phyloP scores from a whole-genome alignment of 257 asterid species.

The Lycium barbarum region DNA sequence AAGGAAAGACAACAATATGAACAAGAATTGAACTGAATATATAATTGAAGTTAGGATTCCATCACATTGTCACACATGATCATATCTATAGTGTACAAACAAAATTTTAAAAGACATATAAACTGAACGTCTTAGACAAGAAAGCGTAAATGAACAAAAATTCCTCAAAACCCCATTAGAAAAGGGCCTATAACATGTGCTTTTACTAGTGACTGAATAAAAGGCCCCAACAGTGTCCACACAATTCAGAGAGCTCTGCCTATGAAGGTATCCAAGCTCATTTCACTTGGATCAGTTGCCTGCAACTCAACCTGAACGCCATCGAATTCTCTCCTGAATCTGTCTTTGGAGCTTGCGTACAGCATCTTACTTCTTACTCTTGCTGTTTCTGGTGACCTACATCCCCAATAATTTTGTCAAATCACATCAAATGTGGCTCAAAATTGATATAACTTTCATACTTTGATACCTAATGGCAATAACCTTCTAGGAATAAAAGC shows the following conservation, averaged over 20 bases:
- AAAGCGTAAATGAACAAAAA: slow-evolving; percentile 18
- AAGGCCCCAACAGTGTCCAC: slow-evolving; percentile 1
- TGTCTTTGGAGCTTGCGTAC: slow-evolving; percentile 70
- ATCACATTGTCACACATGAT: slow-evolving; percentile 29
- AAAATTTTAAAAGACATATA: neutral
- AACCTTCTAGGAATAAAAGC: too few species aligned
- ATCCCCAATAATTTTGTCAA: slow-evolving; percentile 19
- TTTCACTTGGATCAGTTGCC: slow-evolving; percentile 80
- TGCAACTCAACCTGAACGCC: slow-evolving; percentile 79
- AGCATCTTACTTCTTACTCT: slow-evolving; percentile 75
- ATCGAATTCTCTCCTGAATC: slow-evolving; percentile 76
- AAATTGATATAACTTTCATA: neutral
- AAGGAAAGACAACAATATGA: slow-evolving; percentile 1
- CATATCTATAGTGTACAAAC: slow-evolving; percentile 21
- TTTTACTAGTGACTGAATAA: neutral
- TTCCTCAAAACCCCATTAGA: neutral
- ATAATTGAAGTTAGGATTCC: slow-evolving; percentile 7
- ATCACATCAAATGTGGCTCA: neutral
- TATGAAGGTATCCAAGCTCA: slow-evolving; percentile 70
- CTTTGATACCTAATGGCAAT: neutral
- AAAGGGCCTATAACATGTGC: neutral
- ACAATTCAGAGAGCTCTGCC: slow-evolving; percentile 54
- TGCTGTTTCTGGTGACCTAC: slow-evolving; percentile 73
- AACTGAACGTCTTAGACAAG: slow-evolving; percentile 27
- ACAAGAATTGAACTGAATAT: neutral